phyloP scores from a whole-genome alignment of 768 basidiomycete genomes.

The Thelephora aurantiotincta region DNA sequence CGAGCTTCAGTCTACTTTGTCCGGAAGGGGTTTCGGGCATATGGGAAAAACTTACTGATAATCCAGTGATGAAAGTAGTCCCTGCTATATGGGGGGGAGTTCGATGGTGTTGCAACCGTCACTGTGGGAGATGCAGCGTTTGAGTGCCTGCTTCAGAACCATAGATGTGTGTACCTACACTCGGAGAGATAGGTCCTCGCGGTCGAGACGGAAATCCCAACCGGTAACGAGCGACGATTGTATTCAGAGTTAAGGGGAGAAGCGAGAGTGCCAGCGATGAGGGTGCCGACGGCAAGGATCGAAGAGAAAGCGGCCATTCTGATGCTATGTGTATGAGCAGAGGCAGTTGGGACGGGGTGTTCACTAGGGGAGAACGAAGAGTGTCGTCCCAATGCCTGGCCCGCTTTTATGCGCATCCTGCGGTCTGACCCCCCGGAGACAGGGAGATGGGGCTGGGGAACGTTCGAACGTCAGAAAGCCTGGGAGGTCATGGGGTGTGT shows the following conservation, averaged over 20 bases:
- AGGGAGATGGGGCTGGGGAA: too few species aligned
- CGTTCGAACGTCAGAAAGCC: too few species aligned
- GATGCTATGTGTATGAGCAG: too few species aligned
- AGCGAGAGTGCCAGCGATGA: constrained; percentile 1
- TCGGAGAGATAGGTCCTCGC: constrained; percentile 12
- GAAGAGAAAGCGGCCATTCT: constrained; percentile 10
- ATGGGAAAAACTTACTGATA: constrained; percentile 21
- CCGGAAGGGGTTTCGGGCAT: background rate
- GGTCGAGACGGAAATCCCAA: constrained; percentile 9
- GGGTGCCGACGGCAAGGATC: constrained; percentile 8
- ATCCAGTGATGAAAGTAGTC: constrained; percentile 34
- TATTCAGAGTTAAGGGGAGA: constrained; percentile 1
- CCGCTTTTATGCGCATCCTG: too few species aligned
- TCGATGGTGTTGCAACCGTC: constrained; percentile 27
- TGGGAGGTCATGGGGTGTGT: too few species aligned
- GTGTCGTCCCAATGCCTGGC: too few species aligned
- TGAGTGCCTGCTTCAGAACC: background rate
- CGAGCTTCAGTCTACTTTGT: background rate
- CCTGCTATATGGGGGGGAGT: constrained; percentile 26
- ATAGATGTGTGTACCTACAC: constrained; percentile 4
- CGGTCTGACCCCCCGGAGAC: too few species aligned
- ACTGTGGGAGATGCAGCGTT: constrained; percentile 9
- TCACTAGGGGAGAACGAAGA: too few species aligned
- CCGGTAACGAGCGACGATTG: constrained; percentile 9
- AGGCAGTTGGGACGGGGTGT: too few species aligned